A percentile compares a stretch with the other conserved stretches of the same genome.
These are phyloP conservation scores for Euphorbia schlechtendalii DNA, from an alignment of 441 rosid species.

Conservation along the genomic window DNA sequence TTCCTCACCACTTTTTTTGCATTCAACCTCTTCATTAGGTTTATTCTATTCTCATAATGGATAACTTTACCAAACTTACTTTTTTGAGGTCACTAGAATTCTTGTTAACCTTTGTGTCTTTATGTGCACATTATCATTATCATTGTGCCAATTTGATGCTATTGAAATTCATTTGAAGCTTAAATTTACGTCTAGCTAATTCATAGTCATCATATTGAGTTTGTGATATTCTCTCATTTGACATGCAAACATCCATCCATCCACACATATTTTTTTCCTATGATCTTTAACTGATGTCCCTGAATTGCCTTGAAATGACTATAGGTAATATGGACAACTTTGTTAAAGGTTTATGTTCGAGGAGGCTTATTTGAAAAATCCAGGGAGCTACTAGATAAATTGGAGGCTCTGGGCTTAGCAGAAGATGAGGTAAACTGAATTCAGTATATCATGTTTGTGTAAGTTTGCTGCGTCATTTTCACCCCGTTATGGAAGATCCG, in stretches of 20 bases:
- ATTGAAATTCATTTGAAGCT: background rate
- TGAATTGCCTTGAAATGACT: conserved; percentile 21
- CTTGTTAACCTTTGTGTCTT: background rate
- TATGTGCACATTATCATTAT: background rate
- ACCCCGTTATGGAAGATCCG: conserved; percentile 2
- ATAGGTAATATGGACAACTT: conserved; percentile 84
- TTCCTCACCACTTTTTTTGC: too few species aligned
- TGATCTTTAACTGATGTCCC: conserved; percentile 1
- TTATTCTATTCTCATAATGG: background rate
- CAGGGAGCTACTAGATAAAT: conserved; percentile 51
- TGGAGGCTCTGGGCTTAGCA: conserved; percentile 65
- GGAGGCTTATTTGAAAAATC: conserved; percentile 92
- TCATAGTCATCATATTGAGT: conserved; percentile 1
- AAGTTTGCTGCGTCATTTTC: conserved; percentile 14
- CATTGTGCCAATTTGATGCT: background rate
- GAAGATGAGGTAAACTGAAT: conserved; percentile 61
- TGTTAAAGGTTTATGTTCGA: conserved; percentile 77
- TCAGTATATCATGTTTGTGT: conserved; percentile 1
- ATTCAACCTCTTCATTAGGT: background rate
- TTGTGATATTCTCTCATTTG: background rate
- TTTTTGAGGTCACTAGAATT: background rate
- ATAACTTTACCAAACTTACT: background rate
- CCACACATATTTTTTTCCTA: background rate
- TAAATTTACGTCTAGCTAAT: background rate
- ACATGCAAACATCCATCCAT: background rate